Conservation (phyloP, 768 basidiomycete genomes). For the Pulveroboletus ravenelii region DNA sequence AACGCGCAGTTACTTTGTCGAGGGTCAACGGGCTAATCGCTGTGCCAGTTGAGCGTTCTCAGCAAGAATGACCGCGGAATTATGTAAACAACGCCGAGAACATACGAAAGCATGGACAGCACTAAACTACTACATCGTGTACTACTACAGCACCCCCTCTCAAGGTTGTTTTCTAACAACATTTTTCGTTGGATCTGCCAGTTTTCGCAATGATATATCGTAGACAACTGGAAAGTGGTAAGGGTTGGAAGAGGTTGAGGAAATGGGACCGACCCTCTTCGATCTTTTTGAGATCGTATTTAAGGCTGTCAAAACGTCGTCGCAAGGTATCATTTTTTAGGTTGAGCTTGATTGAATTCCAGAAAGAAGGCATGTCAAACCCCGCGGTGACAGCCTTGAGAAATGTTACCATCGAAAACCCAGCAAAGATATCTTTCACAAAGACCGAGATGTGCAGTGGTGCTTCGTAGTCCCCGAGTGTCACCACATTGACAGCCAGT, state of each 20-base stretch:
- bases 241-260: not conserved
- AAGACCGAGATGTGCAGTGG: conserved; percentile 74
- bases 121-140: not conserved
- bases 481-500: conserved; percentile 77
- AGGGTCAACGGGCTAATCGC: not conserved
- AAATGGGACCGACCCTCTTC: conserved; percentile 63
- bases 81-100: not conserved
- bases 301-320: conserved; percentile 73
- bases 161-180: not conserved
- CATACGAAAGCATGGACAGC: not conserved
- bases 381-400: not conserved
- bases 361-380: conserved; percentile 2
- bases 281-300: conserved; percentile 85
- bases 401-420: conserved; percentile 67
- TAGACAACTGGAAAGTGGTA: conserved; percentile 59
- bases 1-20: conserved; percentile 4
- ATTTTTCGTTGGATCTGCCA: conserved; percentile 34
- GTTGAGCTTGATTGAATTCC: conserved; percentile 51
- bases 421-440: conserved; percentile 77
- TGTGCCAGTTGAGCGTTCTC: conserved; percentile 5
- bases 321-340: conserved; percentile 76
- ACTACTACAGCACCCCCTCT: not conserved
- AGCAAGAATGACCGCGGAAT: conserved; percentile 20
- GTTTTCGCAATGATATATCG: conserved; percentile 73
- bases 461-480: conserved; percentile 73